Base-by-base conservation (phyloP, 73 alveolate genomes). In the Paraurostyla sp. region DNA sequence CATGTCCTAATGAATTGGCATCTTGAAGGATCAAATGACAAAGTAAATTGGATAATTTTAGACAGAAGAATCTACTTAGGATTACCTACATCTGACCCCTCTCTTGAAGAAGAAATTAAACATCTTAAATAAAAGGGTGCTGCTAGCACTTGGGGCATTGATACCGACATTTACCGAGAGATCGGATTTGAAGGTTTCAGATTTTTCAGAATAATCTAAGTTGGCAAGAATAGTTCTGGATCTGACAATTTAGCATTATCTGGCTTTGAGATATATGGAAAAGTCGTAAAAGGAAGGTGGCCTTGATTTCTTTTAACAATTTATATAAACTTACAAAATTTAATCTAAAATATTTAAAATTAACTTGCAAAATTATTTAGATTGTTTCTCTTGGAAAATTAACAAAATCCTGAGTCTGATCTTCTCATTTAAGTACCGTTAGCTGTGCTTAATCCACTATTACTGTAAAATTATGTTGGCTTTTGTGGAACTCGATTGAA, bases 181-280 rank as follows among this genome's bases (percentile, higher is more conserved):
- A 32, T 65, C 18, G 82, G 82, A 27, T 65, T 65, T 65, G 82
- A 96, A 36, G 99, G 99, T 25, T 98, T 92, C 83, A 94, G 99
- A 65, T 95, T 68, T 91, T 96, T 98, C 60, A 91, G 99, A 48
- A 49, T 98, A 0, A 95, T 96, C 56, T 95, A 97, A 91, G 93
- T 96, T 48, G 98, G 96, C 54, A 93, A 94, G 90, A 98, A 98
- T 87, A 94, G 99, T 0, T 83, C 93, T 48, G 99, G 99, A 6
- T 85, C 96, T 71, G 97, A 95, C 88, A 98, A 96, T 80, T 85
- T 98, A 38, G 97, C 98, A 4, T 63, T 95, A 48, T 88, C 98
- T 50, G 98, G 99, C 27, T 92, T 98, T 83, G 99, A 98, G 91
- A 52, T 98, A 36, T 98, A 98, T 89, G 99, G 99, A 29, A 93